These are phyloP conservation scores for Talaromyces adpressus DNA, from an alignment of 495 filamentous ascomycete species.

Conservation along the genomic window DNA sequence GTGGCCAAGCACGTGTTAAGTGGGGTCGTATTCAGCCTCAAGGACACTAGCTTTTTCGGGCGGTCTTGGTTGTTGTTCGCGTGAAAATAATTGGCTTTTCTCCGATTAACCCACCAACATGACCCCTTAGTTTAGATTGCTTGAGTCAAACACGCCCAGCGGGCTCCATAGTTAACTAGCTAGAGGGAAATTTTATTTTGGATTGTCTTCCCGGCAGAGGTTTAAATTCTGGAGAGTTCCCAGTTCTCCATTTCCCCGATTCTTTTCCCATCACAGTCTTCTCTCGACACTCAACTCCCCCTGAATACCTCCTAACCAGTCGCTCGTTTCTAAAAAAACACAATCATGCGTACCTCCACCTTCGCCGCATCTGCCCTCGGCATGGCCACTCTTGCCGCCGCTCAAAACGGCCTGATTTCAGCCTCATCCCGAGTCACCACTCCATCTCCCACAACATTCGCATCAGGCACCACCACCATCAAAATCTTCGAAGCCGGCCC, in stretches of 20 bases:
- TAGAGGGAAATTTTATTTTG: background rate
- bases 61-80: background rate
- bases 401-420: background rate
- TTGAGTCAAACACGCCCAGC: too few species aligned
- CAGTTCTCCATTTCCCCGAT: too few species aligned
- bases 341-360: background rate
- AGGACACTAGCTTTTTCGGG: background rate
- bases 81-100: background rate
- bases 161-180: too few species aligned
- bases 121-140: background rate
- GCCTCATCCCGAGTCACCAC: background rate
- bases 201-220: background rate
- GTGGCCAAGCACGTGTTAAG: background rate
- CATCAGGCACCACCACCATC: background rate
- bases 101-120: too few species aligned
- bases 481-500: background rate
- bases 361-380: background rate
- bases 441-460: background rate
- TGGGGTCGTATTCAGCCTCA: background rate
- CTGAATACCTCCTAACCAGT: background rate
- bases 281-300: background rate
- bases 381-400: background rate
- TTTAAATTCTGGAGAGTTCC: background rate
- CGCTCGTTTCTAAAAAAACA: background rate
- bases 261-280: background rate